Conservation (phyloP, 352 stramenopile species). For the Globisporangium parvum region DNA sequence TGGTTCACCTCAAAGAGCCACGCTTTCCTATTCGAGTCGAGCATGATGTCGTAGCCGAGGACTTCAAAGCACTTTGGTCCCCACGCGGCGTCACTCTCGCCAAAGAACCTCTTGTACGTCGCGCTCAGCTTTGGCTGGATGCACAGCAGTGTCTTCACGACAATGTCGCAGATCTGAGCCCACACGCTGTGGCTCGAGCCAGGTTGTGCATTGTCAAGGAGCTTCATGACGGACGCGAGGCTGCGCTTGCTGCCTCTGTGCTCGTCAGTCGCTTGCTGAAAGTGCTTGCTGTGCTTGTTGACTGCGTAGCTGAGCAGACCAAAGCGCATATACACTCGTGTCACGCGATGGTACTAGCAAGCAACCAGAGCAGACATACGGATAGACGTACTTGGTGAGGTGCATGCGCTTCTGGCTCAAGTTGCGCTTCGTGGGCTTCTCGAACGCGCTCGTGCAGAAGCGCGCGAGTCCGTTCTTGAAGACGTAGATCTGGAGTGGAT, state of each 20-base stretch:
- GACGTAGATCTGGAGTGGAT: conserved; percentile 78
- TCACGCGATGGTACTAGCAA: too few species aligned
- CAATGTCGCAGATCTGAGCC: conserved; percentile 32
- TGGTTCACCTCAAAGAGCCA: conserved; percentile 50
- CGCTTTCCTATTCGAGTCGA: conserved; percentile 27
- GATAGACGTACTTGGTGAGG: too few species aligned
- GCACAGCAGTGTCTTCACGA: conserved; percentile 39
- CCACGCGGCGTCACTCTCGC: conserved; percentile 15
- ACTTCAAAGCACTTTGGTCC: conserved; percentile 49
- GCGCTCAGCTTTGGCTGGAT: conserved; percentile 30
- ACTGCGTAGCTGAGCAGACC: too few species aligned
- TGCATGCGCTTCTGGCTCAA: conserved; percentile 32
- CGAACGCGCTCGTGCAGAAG: conserved; percentile 59
- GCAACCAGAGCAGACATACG: too few species aligned
- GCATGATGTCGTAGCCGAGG: conserved; percentile 41
- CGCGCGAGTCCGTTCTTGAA: conserved; percentile 83
- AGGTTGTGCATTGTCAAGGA: too few species aligned
- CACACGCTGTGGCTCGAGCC: conserved; percentile 25
- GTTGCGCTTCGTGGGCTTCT: conserved; percentile 29
- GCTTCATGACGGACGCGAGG: too few species aligned
- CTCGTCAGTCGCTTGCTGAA: too few species aligned
- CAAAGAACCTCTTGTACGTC: conserved; percentile 41
- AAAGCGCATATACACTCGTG: too few species aligned
- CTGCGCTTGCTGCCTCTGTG: too few species aligned
- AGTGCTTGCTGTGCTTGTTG: too few species aligned